Percentiles rank a stretch among this genome's conserved stretches.
Evolutionary conservation across 2,329 filamentous ascomycete species (phyloP).

Genomic region (Penicillium sp.): DNA sequence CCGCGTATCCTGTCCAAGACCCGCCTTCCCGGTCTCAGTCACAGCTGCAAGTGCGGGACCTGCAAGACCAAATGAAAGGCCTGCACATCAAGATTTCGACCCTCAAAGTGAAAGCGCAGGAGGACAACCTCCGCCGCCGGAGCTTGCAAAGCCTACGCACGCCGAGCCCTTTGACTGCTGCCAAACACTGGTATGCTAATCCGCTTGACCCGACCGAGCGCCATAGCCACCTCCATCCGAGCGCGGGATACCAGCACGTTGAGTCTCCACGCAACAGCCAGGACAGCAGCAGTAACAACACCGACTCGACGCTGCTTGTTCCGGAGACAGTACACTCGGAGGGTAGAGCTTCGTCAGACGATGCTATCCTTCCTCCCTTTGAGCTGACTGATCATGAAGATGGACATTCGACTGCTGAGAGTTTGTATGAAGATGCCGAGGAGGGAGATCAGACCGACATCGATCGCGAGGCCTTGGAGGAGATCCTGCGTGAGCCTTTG

Average conservation of each 20-base stretch:
- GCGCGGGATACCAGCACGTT: conserved; percentile 38
- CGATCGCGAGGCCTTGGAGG: conserved; percentile 65
- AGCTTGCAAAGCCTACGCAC: conserved; percentile 77
- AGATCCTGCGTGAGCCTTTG: conserved; percentile 55
- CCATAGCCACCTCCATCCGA: conserved; percentile 41
- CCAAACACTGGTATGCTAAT: conserved; percentile 62
- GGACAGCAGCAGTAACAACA: conserved; percentile 20
- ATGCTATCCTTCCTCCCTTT: conserved; percentile 17
- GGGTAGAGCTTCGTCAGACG: conserved; percentile 7
- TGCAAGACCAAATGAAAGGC: conserved; percentile 85
- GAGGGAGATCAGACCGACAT: conserved; percentile 56
- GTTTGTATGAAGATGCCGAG: conserved; percentile 50
- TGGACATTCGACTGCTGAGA: conserved; percentile 39
- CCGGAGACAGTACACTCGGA: conserved; percentile 8
- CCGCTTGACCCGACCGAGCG: conserved; percentile 42
- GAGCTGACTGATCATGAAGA: conserved; percentile 30
- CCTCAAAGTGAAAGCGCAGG: conserved; percentile 76
- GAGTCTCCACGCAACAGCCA: conserved; percentile 30
- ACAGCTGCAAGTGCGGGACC: conserved; percentile 71
- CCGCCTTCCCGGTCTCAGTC: conserved; percentile 70
- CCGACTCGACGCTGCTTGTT: conserved; percentile 4
- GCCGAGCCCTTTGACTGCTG: conserved; percentile 78
- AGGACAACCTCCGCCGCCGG: conserved; percentile 76
- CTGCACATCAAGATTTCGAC: conserved; percentile 84
- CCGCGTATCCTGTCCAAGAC: conserved; percentile 40